Evolutionary conservation across 768 basidiomycete genomes (phyloP).

Genomic region (Macrolepiota dolichaula): DNA sequence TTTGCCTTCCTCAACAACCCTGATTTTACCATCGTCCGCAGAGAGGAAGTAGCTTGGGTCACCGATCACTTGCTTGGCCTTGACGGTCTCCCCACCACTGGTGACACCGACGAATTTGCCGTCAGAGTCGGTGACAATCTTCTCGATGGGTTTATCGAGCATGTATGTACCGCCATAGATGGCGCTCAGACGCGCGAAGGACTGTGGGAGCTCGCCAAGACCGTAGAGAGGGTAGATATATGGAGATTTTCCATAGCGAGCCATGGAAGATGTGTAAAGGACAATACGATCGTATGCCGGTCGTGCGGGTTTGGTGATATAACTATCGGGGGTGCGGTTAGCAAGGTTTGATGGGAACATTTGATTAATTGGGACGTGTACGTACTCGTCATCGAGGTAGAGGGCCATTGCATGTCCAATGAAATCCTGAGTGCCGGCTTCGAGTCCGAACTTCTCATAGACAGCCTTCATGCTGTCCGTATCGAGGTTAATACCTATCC

Average conservation of each 20-base stretch:
- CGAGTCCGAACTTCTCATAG: conserved; percentile 96
- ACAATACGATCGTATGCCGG: conserved; percentile 92
- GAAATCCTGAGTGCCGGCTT: conserved; percentile 97
- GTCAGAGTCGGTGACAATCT: conserved; percentile 79
- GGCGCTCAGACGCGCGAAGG: conserved; percentile 95
- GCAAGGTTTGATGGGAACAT: not conserved
- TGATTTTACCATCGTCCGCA: conserved; percentile 71
- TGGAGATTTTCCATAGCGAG: conserved; percentile 97
- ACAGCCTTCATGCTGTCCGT: conserved; percentile 90
- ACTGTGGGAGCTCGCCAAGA: conserved; percentile 97
- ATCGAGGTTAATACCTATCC: conserved; percentile 81
- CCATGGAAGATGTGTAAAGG: conserved; percentile 98
- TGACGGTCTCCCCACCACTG: conserved; percentile 86
- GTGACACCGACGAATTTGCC: conserved; percentile 95
- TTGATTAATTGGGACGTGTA: conserved; percentile 14
- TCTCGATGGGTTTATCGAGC: conserved; percentile 93
- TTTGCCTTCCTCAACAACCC: conserved; percentile 89
- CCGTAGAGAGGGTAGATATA: conserved; percentile 99
- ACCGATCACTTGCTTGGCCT: conserved; percentile 96
- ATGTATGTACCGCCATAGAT: conserved; percentile 99
- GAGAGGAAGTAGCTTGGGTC: conserved; percentile 97
- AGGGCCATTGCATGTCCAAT: conserved; percentile 99
- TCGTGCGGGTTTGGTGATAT: conserved; percentile 89
- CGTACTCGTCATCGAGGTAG: conserved; percentile 96
- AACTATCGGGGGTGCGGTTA: conserved; percentile 44